Evolutionary conservation across 176 grass and related monocot species (phyloP), one percentile per base, ranked within the genome.

Genomic region (Poa annua): DNA sequence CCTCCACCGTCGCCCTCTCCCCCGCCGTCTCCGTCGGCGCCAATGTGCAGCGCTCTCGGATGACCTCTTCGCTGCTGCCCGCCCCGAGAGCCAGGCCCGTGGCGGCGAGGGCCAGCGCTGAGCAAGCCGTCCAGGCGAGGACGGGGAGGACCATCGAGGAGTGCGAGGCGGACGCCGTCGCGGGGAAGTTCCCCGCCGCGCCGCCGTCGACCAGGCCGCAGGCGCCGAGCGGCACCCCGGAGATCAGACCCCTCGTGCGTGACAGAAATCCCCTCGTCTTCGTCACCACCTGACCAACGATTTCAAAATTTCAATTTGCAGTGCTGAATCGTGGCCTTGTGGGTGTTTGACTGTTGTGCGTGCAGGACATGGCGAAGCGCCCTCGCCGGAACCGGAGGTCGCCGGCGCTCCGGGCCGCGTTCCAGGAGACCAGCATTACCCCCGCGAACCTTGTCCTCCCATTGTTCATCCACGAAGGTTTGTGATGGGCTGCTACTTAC

Each of bases 401-500:
- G 1, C 96, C 96, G 65, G 69, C 87, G 48, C 85, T 98, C 63
- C 85, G 96, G 87, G 75, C 85, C 34, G 88, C 96, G 49, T 98
- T 98, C 77, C 89, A 98, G 85, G 96, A 98, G 84, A 90, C 87
- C 0, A 95, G 11, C 74, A 78, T 96, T 26, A 92, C 91, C 6
- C 87, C 96, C 1, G 87, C 89, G 11, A 99, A 99, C 90, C 83
- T 99, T 26, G 93, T 99, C 2, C 91, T 93, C 34, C 96, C 96
- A 9, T 57, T 96, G 36, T 99, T 99, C 88, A 96, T 99, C 89
- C 93, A 99, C 42, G 96, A 99, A n/a, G n/a, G n/a, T n/a, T n/a
- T n/a, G n/a, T n/a, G n/a, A n/a, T n/a, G n/a, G n/a, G n/a, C n/a
- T n/a, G n/a, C n/a, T n/a, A n/a, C n/a, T n/a, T n/a, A n/a, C n/a